phyloP scores from a whole-genome alignment of 352 stramenopile genomes.

The Globisporangium emineosum region DNA sequence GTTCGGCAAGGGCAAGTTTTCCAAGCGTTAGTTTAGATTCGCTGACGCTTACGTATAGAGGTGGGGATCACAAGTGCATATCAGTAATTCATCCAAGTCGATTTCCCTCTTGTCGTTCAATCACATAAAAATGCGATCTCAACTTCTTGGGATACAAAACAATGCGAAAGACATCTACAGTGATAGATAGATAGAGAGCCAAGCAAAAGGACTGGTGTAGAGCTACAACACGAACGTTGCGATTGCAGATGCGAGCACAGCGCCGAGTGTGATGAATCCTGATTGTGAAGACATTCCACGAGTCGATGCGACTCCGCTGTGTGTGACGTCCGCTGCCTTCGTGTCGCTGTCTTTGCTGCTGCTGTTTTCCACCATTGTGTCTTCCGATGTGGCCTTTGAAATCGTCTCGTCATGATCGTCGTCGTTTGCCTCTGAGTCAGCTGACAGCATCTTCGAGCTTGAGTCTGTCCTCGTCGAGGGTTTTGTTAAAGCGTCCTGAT shows the following conservation, averaged over 20 bases:
- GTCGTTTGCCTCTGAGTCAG: background rate
- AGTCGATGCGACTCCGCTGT: background rate
- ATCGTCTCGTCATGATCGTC: background rate
- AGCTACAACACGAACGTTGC: background rate
- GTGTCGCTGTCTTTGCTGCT: background rate
- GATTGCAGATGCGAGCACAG: constrained; percentile 1
- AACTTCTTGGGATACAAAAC: background rate
- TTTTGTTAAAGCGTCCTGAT: background rate
- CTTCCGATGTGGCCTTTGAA: background rate
- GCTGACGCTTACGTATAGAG: constrained; percentile 1
- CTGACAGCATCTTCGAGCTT: background rate
- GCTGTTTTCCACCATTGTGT: background rate
- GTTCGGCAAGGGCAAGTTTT: constrained; percentile 24
- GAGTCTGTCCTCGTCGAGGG: background rate
- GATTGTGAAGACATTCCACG: background rate
- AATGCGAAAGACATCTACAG: background rate
- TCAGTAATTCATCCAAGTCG: background rate
- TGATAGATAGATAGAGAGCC: background rate
- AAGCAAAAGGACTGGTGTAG: background rate
- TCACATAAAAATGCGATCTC: background rate
- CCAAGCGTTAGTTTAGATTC: constrained; percentile 14
- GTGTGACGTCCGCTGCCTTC: background rate
- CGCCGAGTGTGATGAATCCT: background rate
- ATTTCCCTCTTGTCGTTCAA: background rate
- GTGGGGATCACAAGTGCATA: background rate